Evolutionary conservation across 208 protist species (phyloP).

Genomic region (Wallacemonas collosoma): DNA sequence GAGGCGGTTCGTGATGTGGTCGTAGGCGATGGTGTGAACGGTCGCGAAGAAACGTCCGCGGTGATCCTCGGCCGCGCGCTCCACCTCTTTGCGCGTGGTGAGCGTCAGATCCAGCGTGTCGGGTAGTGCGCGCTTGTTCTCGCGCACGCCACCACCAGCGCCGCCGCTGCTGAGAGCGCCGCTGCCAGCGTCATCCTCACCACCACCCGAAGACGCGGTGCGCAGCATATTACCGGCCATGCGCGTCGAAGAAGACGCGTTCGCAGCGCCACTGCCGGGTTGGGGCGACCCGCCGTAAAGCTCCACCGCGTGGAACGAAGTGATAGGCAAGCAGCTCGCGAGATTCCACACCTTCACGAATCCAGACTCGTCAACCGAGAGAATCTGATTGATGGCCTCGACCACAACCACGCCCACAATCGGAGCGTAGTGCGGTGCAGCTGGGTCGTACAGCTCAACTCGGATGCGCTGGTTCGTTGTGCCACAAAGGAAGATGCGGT

Average conservation of each 20-base stretch:
- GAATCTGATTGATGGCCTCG: slow-evolving; percentile 68
- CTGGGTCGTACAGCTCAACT: slow-evolving; percentile 74
- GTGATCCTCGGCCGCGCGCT: neutral
- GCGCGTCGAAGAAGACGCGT: slow-evolving; percentile 4
- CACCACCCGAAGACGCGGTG: slow-evolving; percentile 22
- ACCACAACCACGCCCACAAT: slow-evolving; percentile 64
- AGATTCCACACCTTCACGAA: slow-evolving; percentile 82
- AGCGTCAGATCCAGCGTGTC: slow-evolving; percentile 5
- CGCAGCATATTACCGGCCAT: slow-evolving; percentile 24
- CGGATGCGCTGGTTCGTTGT: slow-evolving; percentile 31
- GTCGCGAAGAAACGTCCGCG: slow-evolving; percentile 19
- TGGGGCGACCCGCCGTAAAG: slow-evolving; percentile 19
- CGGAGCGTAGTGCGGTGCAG: slow-evolving; percentile 62
- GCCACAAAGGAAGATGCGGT: slow-evolving; percentile 41
- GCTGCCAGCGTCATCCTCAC: slow-evolving; percentile 3
- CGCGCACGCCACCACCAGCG: neutral
- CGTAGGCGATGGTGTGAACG: slow-evolving; percentile 59
- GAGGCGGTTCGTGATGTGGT: slow-evolving; percentile 53
- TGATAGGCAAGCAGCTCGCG: slow-evolving; percentile 38
- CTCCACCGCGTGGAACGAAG: slow-evolving; percentile 70
- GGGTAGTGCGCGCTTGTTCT: neutral
- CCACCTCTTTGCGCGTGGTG: slow-evolving; percentile 11
- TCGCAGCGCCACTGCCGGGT: neutral
- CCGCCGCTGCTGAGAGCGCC: slow-evolving; percentile 10
- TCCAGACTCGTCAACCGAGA: slow-evolving; percentile 62